Evolutionary conservation across 2,329 filamentous ascomycete genomes (phyloP), one percentile per base, ranked within the genome.

Genomic region (Metarhizium brunneum): DNA sequence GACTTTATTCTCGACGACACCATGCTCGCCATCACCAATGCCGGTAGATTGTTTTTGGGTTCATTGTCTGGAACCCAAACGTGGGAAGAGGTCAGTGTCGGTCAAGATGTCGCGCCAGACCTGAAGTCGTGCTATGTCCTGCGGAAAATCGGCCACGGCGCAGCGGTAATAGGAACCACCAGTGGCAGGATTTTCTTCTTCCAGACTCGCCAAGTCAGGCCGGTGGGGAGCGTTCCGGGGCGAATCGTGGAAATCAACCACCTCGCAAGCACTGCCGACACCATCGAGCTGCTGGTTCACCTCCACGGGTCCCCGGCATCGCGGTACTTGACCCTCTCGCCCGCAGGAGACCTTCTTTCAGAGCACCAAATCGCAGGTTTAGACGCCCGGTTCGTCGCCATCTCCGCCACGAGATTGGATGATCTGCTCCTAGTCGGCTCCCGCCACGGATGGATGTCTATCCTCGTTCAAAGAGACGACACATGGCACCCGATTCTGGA

Each of bases 11-110:
- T 76, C 0, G 69, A 78, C 3, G 66, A 73, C 3, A 67, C 71
- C 2, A 64, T 89, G 2, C 66, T 90, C 18, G 72, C 81, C 3
- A 78, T 76, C 0, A 86, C 84, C 0, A 83, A 78, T 0, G 78
- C 79, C 40, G 87, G 87, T 1, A 76, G 78, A 18, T 65, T 89
- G 0, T 71, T 87, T 4, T 59, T 80, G 0, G 77, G 76, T 1
- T 64, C 67, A 0, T 68, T 79, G 42, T 48, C 3, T 2, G n/a
- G 42, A 53, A 60, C 2, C 54, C 55, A 69, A 2, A 52, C 59
- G 0, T 83, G 81, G 81, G 62, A 67, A 6, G 73, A 76, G 43
- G 60, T 81, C 0, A 50, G 61, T 0, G 59, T 76, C 0, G 40
- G 51, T 6, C 68, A 71, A 1, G 57, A 64, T 1, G 61, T 71